phyloP scores from a whole-genome alignment of 306 rosid genomes.

The Lathyrus aphaca region DNA sequence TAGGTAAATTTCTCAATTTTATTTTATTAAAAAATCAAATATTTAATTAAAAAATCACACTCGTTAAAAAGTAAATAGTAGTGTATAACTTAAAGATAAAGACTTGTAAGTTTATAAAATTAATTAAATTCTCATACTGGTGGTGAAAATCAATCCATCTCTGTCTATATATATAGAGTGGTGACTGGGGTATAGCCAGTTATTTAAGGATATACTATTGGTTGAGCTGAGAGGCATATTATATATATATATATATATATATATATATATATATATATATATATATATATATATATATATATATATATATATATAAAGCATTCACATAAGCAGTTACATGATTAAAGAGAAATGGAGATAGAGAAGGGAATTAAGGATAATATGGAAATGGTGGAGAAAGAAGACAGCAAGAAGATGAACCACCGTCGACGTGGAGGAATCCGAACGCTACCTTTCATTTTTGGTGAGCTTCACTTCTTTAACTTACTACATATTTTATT shows the following conservation, averaged over 20 bases:
- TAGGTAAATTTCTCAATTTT: no score
- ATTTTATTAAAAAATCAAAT: no score
- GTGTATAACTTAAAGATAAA: no score
- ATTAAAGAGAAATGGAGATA: constrained; percentile 42
- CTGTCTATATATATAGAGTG: constrained; percentile 5
- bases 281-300: background rate
- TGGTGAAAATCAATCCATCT: background rate
- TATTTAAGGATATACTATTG: background rate
- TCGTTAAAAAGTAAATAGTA: no score
- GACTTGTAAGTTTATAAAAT: no score
- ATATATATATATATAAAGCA: no score
- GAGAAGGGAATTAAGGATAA: constrained; percentile 18
- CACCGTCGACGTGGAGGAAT: constrained; percentile 53
- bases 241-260: background rate
- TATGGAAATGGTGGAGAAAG: constrained; percentile 14
- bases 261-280: background rate
- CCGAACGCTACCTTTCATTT: constrained; percentile 65
- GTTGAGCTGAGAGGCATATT: background rate
- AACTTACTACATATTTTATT: background rate
- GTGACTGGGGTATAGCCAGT: background rate
- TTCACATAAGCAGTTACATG: background rate
- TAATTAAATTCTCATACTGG: background rate
- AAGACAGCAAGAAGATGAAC: constrained; percentile 23
- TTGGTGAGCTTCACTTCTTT: constrained; percentile 40
- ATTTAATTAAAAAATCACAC: no score